Conservation (phyloP, 345 rosid genomes). For the Hibiscus mutabilis region DNA sequence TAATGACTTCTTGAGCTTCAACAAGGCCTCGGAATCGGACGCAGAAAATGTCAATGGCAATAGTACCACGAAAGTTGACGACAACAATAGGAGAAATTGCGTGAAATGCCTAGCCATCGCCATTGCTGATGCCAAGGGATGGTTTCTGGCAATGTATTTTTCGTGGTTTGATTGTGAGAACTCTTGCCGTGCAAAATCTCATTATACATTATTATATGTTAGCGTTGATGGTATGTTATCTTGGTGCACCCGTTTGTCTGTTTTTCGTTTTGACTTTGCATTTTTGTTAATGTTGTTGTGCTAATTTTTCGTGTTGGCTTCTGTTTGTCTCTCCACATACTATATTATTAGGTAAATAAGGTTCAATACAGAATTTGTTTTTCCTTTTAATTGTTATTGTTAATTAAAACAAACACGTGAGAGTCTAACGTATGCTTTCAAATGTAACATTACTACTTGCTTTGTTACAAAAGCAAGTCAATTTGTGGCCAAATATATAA, state of each 20-base stretch:
- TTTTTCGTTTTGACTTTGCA: background rate
- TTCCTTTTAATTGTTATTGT: background rate
- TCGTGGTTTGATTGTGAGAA: constrained; percentile 12
- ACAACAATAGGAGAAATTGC: constrained; percentile 26
- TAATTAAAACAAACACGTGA: background rate
- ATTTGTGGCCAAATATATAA: no score
- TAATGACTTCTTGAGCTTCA: constrained; percentile 54
- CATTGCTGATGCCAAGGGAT: constrained; percentile 37
- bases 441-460: background rate
- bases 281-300: background rate
- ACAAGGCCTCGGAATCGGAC: constrained; percentile 48
- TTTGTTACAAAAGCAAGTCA: no score
- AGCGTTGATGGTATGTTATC: background rate
- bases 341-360: background rate
- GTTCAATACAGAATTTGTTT: background rate
- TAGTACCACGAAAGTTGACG: constrained; percentile 18
- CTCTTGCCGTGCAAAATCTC: constrained; percentile 22
- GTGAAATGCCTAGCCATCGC: constrained; percentile 52
- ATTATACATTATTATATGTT: constrained; percentile 13
- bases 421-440: background rate
- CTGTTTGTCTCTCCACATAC: background rate
- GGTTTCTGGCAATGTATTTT: constrained; percentile 10
- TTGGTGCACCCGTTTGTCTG: background rate
- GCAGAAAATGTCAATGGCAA: constrained; percentile 17
- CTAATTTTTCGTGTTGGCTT: constrained; percentile 25